Evolutionary conservation across 352 stramenopile species (phyloP).

Genomic region (Phytophthora boehmeriae): DNA sequence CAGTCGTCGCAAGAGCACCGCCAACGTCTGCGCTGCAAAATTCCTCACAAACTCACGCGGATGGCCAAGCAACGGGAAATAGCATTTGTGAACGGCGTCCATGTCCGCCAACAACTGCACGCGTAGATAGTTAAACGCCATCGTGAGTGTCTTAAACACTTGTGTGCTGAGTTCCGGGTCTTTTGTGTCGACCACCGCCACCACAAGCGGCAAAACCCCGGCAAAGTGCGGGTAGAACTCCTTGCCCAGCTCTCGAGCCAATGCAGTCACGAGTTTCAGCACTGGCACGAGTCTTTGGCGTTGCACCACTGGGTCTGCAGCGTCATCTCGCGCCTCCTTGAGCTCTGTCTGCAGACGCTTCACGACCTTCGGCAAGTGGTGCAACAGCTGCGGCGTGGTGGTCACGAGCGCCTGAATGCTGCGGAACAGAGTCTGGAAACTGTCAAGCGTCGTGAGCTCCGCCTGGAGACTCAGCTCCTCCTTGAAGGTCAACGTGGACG

Average conservation of each 20-base stretch:
- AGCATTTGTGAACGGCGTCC: constrained; percentile 90
- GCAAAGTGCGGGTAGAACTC: constrained; percentile 90
- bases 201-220: constrained; percentile 55
- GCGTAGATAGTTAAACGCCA: constrained; percentile 89
- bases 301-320: constrained; percentile 59
- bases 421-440: constrained; percentile 78
- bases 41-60: constrained; percentile 87
- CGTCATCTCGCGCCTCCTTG: constrained; percentile 33
- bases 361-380: constrained; percentile 81
- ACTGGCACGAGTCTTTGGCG: constrained; percentile 71
- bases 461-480: constrained; percentile 81
- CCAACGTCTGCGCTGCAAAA: constrained; percentile 89
- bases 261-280: constrained; percentile 83
- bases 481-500: constrained; percentile 74
- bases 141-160: constrained; percentile 91
- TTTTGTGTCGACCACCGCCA: constrained; percentile 86
- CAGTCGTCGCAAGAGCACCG: constrained; percentile 81
- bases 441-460: constrained; percentile 85
- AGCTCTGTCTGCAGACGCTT: constrained; percentile 67
- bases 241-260: constrained; percentile 82
- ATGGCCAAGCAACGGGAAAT: constrained; percentile 89
- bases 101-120: constrained; percentile 88
- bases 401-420: constrained; percentile 73
- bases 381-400: constrained; percentile 84
- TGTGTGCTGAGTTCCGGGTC: constrained; percentile 90